These are phyloP conservation scores for Oryza brachyantha DNA, from an alignment of 176 grass and related monocot genomes.

Conservation along the genomic window DNA sequence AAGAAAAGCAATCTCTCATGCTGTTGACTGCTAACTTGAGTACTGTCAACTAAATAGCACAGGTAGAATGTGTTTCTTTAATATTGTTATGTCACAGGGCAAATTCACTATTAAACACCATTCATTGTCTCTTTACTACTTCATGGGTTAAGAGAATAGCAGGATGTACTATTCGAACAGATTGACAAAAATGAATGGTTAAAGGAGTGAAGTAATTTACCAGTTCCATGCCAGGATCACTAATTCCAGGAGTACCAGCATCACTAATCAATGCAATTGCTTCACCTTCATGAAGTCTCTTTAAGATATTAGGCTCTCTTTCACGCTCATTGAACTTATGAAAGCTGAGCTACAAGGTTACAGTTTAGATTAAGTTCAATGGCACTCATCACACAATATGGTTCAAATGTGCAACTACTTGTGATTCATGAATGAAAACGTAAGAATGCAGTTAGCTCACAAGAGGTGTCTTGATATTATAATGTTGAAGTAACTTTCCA, in stretches of 20 bases:
- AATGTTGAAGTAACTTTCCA: conserved; percentile 88
- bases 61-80: neutral
- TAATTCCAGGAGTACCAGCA: conserved; percentile 88
- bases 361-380: conserved; percentile 22
- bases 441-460: conserved; percentile 46
- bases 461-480: conserved; percentile 90
- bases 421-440: conserved; percentile 18
- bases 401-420: neutral
- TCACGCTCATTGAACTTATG: conserved; percentile 95
- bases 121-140: neutral
- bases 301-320: conserved; percentile 76
- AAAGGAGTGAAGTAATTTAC: conserved; percentile 37
- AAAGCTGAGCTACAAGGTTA: conserved; percentile 71
- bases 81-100: neutral
- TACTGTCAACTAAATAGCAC: conserved; percentile 10
- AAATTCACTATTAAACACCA: neutral
- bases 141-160: neutral
- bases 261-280: conserved; percentile 93
- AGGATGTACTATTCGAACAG: neutral
- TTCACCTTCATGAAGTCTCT: conserved; percentile 85
- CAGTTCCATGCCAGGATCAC: conserved; percentile 85
- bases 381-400: neutral
- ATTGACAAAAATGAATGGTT: neutral
- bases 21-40: conserved; percentile 17
- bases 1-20: neutral